A percentile compares a stretch with the other conserved stretches of the same genome.
Evolutionary conservation across 139 green algal genomes (phyloP).

Genomic region (Chlamydomonas eustigma): DNA sequence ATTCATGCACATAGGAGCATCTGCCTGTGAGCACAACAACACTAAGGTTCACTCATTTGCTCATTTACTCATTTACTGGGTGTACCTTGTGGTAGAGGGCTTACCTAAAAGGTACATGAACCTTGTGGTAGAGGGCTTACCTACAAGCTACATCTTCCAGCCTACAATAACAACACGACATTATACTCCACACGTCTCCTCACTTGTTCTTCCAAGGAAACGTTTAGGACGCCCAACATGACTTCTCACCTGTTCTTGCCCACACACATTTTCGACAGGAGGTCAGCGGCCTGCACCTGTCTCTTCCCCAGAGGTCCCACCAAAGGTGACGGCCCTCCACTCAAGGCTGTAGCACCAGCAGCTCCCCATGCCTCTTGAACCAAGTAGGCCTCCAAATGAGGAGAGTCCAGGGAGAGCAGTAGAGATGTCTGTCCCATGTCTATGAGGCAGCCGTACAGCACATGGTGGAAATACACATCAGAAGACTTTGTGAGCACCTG

Average conservation of each 20-base stretch:
- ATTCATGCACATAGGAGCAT: too few relatives aligned
- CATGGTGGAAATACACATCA: slow-evolving; percentile 49
- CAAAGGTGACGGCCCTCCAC: not conserved
- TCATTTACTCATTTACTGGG: too few relatives aligned
- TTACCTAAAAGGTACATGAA: too few relatives aligned
- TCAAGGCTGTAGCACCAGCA: not conserved
- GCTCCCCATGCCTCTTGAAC: slow-evolving; percentile 15
- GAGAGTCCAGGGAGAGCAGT: slow-evolving; percentile 11
- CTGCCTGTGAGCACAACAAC: too few relatives aligned
- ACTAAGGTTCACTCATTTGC: too few relatives aligned
- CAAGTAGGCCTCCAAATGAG: slow-evolving; percentile 59
- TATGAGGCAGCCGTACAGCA: slow-evolving; percentile 57
- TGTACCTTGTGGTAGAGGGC: too few relatives aligned
- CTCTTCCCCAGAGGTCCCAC: slow-evolving; percentile 32
- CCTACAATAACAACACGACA: too few relatives aligned
- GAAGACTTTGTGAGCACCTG: slow-evolving; percentile 25
- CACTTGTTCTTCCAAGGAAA: too few relatives aligned
- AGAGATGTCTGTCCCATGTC: slow-evolving; percentile 16
- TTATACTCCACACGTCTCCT: too few relatives aligned
- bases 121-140: too few relatives aligned
- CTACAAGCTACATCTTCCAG: too few relatives aligned
- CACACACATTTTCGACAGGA: slow-evolving; percentile 61
- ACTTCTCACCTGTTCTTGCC: slow-evolving; percentile 29
- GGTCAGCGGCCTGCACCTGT: slow-evolving; percentile 27
- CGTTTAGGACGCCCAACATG: too few relatives aligned